Evolutionary conservation across 2,329 filamentous ascomycete genomes (phyloP), one percentile per base, ranked within the genome.

Genomic region (Coniochaeta sp.): DNA sequence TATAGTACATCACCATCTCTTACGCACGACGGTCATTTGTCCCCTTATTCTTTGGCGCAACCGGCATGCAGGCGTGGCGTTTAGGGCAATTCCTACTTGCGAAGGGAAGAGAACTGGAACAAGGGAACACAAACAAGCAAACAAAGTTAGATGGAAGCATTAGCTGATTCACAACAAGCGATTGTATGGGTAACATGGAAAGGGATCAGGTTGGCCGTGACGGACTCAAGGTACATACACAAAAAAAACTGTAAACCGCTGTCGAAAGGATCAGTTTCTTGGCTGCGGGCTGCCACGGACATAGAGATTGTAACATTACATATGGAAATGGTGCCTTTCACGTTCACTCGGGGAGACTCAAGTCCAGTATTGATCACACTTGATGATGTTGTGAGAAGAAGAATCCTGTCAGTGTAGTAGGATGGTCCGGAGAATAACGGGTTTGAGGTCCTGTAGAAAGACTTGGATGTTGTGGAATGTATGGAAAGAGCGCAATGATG

Each of bases 11-110:
- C 22, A 52, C n/a, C 47, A 31, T 52, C 12, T 31, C 31, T 4
- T 52, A 52, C 47, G 47, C 47, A 52, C 47, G 26, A 52, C 22
- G 47, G 22, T 26, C 7, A n/a, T 52, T n/a, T 52, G n/a, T n/a
- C n/a, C n/a, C n/a, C n/a, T n/a, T n/a, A n/a, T 52, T 1, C 26
- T 17, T 52, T 28, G 43, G 43, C 43, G 22, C 22, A 52, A 52
- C 14, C 47, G 26, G 22, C 47, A 17, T 24, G 43, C 43, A 47
- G 22, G 47, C 24, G 24, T 17, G 47, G 47, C 47, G 47, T 31
- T 52, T 19, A 52, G 12, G 47, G 47, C 47, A 52, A 58, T 44
- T 56, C 56, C 12, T 64, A 61, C 47, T 62, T 52, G 64, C 16
- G 1, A 28, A 22, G 34, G 47, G 61, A 52, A 26, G 17, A 22